Evolutionary conservation across 306 rosid species (phyloP).

Genomic region (Ammopiptanthus mongolicus): DNA sequence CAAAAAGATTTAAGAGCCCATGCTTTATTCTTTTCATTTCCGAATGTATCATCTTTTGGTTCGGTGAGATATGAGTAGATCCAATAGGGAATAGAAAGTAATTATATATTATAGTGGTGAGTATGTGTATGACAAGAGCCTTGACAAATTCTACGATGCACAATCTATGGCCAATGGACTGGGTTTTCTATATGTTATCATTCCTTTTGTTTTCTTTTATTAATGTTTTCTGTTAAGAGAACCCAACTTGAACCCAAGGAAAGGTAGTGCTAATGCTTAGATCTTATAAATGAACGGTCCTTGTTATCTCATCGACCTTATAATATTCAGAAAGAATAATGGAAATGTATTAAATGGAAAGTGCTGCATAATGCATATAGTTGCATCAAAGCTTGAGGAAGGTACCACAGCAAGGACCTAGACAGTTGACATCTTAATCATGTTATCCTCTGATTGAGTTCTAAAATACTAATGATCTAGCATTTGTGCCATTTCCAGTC

Average conservation of each 20-base stretch:
- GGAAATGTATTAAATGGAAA: slow-evolving; percentile 5
- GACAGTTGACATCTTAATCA: slow-evolving; percentile 21
- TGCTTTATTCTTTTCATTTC: slow-evolving; percentile 3
- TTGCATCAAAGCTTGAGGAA: slow-evolving; percentile 13
- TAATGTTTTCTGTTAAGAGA: background rate
- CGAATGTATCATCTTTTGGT: background rate
- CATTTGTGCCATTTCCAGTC: slow-evolving; percentile 26
- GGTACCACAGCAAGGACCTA: slow-evolving; percentile 10
- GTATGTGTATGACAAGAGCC: background rate
- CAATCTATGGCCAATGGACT: slow-evolving; percentile 14
- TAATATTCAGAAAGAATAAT: slow-evolving; percentile 12
- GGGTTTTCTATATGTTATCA: background rate
- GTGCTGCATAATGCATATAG: background rate
- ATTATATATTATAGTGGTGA: background rate
- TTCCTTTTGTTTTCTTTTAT: background rate
- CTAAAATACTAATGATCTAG: background rate
- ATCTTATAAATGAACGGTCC: slow-evolving; percentile 28
- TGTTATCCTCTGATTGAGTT: slow-evolving; percentile 14
- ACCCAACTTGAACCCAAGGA: background rate
- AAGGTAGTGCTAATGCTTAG: background rate
- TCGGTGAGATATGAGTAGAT: slow-evolving; percentile 2
- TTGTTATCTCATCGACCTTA: slow-evolving; percentile 1
- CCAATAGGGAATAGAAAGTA: background rate
- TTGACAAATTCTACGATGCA: slow-evolving; percentile 14
- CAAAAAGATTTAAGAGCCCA: background rate